These are phyloP conservation scores for Papiliotrema laurentii DNA, from an alignment of 1,284 basidiomycete species.

Conservation along the genomic window DNA sequence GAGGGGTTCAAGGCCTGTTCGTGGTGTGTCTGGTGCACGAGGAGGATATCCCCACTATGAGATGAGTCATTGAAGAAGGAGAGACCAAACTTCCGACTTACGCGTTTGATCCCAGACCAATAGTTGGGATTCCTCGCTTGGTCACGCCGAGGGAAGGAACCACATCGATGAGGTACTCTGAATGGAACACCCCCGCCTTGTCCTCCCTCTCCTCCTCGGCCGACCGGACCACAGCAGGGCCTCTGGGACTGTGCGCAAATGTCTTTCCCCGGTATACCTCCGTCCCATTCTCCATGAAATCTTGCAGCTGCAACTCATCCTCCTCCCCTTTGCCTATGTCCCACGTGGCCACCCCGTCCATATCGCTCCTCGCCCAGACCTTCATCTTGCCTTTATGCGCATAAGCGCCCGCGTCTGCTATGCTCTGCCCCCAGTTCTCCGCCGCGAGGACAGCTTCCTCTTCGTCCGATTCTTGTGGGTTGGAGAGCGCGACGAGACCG, in stretches of 20 bases:
- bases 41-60: slow-evolving; percentile 43
- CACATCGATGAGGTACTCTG: slow-evolving; percentile 45
- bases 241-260: slow-evolving; percentile 19
- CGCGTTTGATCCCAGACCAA: slow-evolving; percentile 42
- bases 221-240: slow-evolving; percentile 23
- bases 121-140: slow-evolving; percentile 31
- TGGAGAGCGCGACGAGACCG: slow-evolving; percentile 48
- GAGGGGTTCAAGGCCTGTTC: slow-evolving; percentile 39
- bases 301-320: slow-evolving; percentile 31
- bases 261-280: slow-evolving; percentile 34
- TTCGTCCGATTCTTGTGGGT: slow-evolving; percentile 49
- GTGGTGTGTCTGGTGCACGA: slow-evolving; percentile 30
- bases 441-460: slow-evolving; percentile 49
- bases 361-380: slow-evolving; percentile 47
- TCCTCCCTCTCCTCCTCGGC: slow-evolving; percentile 32
- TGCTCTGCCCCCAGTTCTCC: slow-evolving; percentile 46
- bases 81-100: slow-evolving; percentile 20
- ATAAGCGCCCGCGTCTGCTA: slow-evolving; percentile 38
- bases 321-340: slow-evolving; percentile 27
- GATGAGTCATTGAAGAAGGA: neutral
- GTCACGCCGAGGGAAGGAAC: slow-evolving; percentile 41
- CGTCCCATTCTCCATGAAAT: slow-evolving; percentile 21
- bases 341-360: slow-evolving; percentile 46
- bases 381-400: slow-evolving; percentile 30
- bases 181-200: slow-evolving; percentile 15